Evolutionary conservation across 192 early-diverging fungal species (phyloP), one percentile per base, ranked within the genome.

Genomic region (Geranomyces michiganensis): DNA sequence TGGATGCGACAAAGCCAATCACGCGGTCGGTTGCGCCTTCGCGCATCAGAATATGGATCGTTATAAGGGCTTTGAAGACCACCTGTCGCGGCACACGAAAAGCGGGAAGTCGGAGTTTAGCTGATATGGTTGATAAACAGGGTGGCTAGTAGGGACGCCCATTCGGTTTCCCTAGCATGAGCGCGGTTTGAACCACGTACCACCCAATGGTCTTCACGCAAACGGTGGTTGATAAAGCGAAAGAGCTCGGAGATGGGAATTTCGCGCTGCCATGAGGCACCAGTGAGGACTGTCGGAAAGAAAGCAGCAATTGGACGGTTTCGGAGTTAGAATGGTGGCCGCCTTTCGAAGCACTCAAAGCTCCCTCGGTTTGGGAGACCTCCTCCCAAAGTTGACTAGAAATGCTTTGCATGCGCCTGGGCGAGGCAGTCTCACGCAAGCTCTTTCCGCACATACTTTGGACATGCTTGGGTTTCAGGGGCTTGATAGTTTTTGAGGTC

Each of bases 21-120:
- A 91, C 84, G 21, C 84, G 76, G 44, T 89, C 86, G 13, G 83
- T 84, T 12, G 83, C 79, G 30, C 88, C 90, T 70, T 91, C 85
- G n/a, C 92, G 78, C 62, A 90, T 82, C 63, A 94, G 79, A 36
- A 86, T 82, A 67, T 94, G 92, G 21, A 92, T 76, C 10, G 92
- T 79, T 65, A 90, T 81, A 13, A 93, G 75, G 1, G 89, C 78
- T 73, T 94, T 94, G 78, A 92, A 92, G 0, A 86, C 85, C 32
- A 85, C 83, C 91, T 92, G 51, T 7, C 19, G 51, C 3, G 51
- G 4, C 15, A 8, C 17, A 8, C 17, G 3, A 53, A n/a, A 15
- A 53, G 6, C 24, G 10, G 10, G 36, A 41, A 3, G 10, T 15
- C 51, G 51, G 51, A 24, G 7, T 53, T 53, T 26, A 53, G 51